phyloP scores from a whole-genome alignment of 2,329 filamentous ascomycete species.

The Cryphonectria parasitica region DNA sequence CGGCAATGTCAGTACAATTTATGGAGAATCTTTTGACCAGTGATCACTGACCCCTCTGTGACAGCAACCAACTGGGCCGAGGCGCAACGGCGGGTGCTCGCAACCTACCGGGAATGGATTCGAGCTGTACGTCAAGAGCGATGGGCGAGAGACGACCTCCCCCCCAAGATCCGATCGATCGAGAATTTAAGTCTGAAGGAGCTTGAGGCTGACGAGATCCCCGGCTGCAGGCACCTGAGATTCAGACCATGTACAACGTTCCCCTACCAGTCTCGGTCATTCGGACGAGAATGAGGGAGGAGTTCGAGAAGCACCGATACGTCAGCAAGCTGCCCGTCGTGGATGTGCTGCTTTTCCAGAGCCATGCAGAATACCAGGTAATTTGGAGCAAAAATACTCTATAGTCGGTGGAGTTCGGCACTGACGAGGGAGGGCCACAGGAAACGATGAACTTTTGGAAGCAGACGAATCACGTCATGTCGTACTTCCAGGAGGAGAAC shows the following conservation, averaged over 20 bases:
- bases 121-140: conserved; percentile 75
- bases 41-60: conserved; percentile 41
- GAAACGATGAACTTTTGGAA: conserved; percentile 99
- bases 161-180: neutral
- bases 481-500: conserved; percentile 89
- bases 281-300: conserved; percentile 91
- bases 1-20: conserved; percentile 67
- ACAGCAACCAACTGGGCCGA: conserved; percentile 87
- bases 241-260: conserved; percentile 96
- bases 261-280: conserved; percentile 85
- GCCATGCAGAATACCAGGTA: conserved; percentile 93
- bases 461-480: conserved; percentile 92
- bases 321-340: conserved; percentile 87
- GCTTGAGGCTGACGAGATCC: conserved; percentile 17
- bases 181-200: neutral
- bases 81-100: conserved; percentile 83
- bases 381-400: conserved; percentile 35
- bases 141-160: conserved; percentile 9
- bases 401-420: neutral
- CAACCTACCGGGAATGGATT: conserved; percentile 93
- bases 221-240: conserved; percentile 78
- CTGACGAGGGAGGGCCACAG: conserved; percentile 49
- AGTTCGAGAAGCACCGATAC: conserved; percentile 95
- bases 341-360: conserved; percentile 89
- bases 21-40: neutral